Conservation (phyloP, 1,139 yeast species). For the Kodamaea arcana region DNA sequence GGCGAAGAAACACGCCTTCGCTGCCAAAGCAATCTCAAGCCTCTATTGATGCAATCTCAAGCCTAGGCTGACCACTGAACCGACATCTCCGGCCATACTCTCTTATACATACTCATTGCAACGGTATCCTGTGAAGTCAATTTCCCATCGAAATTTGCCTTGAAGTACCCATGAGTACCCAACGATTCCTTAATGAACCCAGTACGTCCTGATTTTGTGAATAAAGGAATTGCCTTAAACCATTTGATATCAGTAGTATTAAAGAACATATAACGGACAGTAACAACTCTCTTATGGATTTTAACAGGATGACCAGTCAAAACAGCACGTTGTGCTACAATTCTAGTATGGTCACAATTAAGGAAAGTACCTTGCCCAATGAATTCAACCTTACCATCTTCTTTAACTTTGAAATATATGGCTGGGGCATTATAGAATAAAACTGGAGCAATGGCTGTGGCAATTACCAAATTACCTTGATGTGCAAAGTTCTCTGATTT, state of each 20-base stretch:
- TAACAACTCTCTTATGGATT: conserved; percentile 88
- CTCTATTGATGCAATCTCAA: too few species aligned
- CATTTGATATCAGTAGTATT: conserved; percentile 82
- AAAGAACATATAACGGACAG: conserved; percentile 97
- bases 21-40: too few species aligned
- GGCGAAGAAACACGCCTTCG: too few species aligned
- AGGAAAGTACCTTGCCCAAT: conserved; percentile 89
- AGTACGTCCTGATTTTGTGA: conserved; percentile 86
- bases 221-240: conserved; percentile 89
- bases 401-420: conserved; percentile 54
- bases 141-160: conserved; percentile 91
- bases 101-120: conserved; percentile 90
- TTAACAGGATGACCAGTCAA: conserved; percentile 94
- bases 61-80: conserved; percentile 22
- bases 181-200: conserved; percentile 92
- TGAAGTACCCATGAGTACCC: conserved; percentile 98
- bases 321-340: conserved; percentile 82
- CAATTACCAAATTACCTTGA: conserved; percentile 66
- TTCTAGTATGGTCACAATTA: conserved; percentile 80
- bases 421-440: conserved; percentile 80
- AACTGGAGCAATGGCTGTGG: conserved; percentile 89
- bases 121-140: conserved; percentile 88
- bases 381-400: conserved; percentile 54
- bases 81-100: conserved; percentile 78
- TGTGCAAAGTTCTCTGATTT: conserved; percentile 83